These are phyloP conservation scores for Hypholoma sublateritium DNA, from an alignment of 768 basidiomycete species.

Conservation along the genomic window DNA sequence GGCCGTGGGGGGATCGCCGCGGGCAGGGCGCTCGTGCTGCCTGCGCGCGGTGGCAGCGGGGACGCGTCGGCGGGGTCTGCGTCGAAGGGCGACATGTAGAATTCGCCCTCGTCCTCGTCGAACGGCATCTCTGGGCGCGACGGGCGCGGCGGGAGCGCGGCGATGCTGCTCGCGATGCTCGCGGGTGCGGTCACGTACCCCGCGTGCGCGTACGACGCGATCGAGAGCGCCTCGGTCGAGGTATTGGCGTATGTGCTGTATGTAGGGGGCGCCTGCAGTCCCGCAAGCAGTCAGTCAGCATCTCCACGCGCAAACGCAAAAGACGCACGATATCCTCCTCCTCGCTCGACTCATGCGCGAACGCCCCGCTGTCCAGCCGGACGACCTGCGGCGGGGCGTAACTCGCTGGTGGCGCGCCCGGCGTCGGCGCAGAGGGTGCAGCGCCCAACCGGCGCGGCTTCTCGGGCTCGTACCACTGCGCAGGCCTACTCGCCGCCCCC, in stretches of 20 bases:
- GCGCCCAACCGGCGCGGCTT: slow-evolving; percentile 9
- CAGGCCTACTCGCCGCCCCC: neutral
- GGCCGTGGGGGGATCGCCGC: slow-evolving; percentile 4
- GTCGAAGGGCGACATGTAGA: slow-evolving; percentile 19
- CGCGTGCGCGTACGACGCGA: slow-evolving; percentile 10
- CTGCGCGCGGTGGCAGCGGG: slow-evolving; percentile 3
- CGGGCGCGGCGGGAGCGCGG: neutral
- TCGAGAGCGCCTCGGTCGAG: slow-evolving; percentile 10
- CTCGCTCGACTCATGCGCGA: slow-evolving; percentile 1
- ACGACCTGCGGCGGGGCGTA: slow-evolving; percentile 20
- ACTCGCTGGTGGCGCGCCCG: too few species aligned
- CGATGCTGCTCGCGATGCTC: neutral
- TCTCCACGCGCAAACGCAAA: neutral
- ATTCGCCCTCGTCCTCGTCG: slow-evolving; percentile 17
- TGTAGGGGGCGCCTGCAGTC: neutral
- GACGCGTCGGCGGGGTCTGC: slow-evolving; percentile 11
- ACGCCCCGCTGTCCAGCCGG: slow-evolving; percentile 16
- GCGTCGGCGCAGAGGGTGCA: too few species aligned
- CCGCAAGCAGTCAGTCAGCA: neutral
- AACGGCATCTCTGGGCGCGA: neutral
- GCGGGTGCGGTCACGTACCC: neutral
- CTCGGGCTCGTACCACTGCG: slow-evolving; percentile 16
- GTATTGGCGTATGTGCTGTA: slow-evolving; percentile 2
- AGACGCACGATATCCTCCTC: slow-evolving; percentile 6
- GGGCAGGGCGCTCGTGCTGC: slow-evolving; percentile 1